Conservation (phyloP, 2,329 filamentous ascomycete species). For the Aspergillus sp. region DNA sequence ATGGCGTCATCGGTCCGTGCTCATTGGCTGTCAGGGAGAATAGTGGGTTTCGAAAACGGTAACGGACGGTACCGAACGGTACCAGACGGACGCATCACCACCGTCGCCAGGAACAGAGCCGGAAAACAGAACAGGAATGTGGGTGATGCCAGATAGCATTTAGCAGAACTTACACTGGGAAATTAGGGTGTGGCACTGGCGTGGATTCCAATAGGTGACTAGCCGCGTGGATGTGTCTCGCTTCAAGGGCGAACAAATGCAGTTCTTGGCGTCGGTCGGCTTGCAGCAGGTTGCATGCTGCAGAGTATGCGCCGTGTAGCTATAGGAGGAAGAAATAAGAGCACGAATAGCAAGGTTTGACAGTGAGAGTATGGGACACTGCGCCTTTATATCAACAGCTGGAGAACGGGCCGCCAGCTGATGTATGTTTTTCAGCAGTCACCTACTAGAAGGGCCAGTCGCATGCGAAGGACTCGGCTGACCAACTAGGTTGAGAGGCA, state of each 20-base stretch:
- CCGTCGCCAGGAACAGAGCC: neutral
- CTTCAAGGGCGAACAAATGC: neutral
- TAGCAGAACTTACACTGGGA: neutral
- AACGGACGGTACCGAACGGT: conserved; percentile 12
- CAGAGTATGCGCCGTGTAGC: neutral
- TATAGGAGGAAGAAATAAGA: neutral
- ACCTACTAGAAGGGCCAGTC: neutral
- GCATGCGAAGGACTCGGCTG: conserved; percentile 7
- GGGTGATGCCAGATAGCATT: neutral
- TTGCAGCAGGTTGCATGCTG: conserved; percentile 3
- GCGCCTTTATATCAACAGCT: conserved; percentile 1
- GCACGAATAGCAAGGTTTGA: neutral
- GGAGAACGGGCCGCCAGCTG: conserved; percentile 8
- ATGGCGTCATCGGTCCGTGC: conserved; percentile 21
- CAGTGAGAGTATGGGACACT: neutral
- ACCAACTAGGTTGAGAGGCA: conserved; percentile 1
- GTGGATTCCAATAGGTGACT: neutral
- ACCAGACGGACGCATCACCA: neutral
- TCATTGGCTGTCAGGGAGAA: conserved; percentile 1
- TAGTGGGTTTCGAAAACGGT: conserved; percentile 5
- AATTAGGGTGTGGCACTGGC: too few relatives aligned
- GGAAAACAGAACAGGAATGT: neutral
- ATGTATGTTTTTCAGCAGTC: conserved; percentile 5
- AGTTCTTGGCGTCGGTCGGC: conserved; percentile 8
- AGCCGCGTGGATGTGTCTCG: neutral